phyloP scores from a whole-genome alignment of 345 rosid species.

The Eucalyptus caleyi region DNA sequence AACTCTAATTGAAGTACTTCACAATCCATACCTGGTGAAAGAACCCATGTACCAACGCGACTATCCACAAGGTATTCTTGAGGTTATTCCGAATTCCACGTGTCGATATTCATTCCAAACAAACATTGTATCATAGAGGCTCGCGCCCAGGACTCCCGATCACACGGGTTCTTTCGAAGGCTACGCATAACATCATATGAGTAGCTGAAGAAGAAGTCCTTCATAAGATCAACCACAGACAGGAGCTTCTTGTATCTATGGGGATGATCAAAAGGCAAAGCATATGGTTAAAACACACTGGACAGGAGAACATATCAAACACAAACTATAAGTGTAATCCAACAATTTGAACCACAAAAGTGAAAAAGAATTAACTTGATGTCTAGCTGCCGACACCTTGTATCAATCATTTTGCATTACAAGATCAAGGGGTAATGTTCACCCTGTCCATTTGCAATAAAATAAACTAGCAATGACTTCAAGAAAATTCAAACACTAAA shows the following conservation, averaged over 20 bases:
- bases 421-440: slow-evolving; percentile 44
- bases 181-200: slow-evolving; percentile 82
- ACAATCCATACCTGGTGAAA: slow-evolving; percentile 70
- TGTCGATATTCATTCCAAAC: slow-evolving; percentile 91
- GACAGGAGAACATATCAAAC: not conserved
- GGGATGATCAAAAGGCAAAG: slow-evolving; percentile 11
- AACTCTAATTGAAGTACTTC: not conserved
- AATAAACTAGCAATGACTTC: too few species aligned
- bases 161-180: slow-evolving; percentile 64
- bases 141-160: slow-evolving; percentile 33
- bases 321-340: not conserved
- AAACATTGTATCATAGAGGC: slow-evolving; percentile 73
- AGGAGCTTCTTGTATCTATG: slow-evolving; percentile 97
- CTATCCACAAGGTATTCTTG: slow-evolving; percentile 76
- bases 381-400: slow-evolving; percentile 57
- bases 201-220: slow-evolving; percentile 98
- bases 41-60: slow-evolving; percentile 91
- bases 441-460: slow-evolving; percentile 4
- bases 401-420: slow-evolving; percentile 29
- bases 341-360: not conserved
- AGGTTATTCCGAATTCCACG: slow-evolving; percentile 61
- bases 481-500: slow-evolving; percentile 1
- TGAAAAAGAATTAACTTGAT: slow-evolving; percentile 14
- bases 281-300: not conserved
- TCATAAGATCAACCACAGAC: slow-evolving; percentile 81